Evolutionary conservation across 2,329 filamentous ascomycete genomes (phyloP).

Genomic region (Aciculosporium take): DNA sequence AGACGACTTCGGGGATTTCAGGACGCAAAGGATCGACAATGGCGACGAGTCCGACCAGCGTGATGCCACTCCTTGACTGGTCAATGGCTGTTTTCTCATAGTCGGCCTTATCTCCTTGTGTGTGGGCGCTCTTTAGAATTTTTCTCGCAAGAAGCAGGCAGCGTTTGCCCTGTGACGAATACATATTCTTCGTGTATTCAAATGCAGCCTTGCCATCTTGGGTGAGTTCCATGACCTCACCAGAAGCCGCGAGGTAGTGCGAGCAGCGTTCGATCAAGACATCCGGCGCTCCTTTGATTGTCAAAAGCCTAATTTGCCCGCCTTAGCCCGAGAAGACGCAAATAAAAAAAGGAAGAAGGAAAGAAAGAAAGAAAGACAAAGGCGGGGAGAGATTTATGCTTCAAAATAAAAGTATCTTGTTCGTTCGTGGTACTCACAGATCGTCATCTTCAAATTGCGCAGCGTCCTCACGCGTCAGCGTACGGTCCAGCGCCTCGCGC

Average conservation of each 20-base stretch:
- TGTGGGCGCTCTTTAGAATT: conserved; percentile 26
- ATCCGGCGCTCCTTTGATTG: conserved; percentile 70
- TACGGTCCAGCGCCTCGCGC: conserved; percentile 18
- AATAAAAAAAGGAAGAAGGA: too few species aligned
- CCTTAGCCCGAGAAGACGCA: not conserved
- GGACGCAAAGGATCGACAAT: conserved; percentile 66
- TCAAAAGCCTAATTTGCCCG: conserved; percentile 34
- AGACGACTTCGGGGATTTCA: conserved; percentile 54
- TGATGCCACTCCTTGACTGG: conserved; percentile 42
- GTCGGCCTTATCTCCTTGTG: conserved; percentile 23
- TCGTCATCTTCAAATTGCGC: conserved; percentile 22
- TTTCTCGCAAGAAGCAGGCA: conserved; percentile 55
- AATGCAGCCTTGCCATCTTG: conserved; percentile 29
- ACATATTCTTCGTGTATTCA: conserved; percentile 49
- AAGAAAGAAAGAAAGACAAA: not conserved
- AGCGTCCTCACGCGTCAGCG: conserved; percentile 22
- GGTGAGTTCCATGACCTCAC: conserved; percentile 36
- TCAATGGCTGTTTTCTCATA: conserved; percentile 42
- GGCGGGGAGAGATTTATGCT: too few species aligned
- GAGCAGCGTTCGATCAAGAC: conserved; percentile 52
- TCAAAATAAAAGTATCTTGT: too few species aligned
- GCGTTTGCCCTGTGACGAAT: conserved; percentile 54
- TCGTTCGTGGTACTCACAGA: conserved; percentile 15
- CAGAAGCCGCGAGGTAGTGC: conserved; percentile 40
- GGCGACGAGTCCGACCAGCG: conserved; percentile 59